phyloP scores from a whole-genome alignment of 2,329 filamentous ascomycete species.

The Clarireedia homoeocarpa region DNA sequence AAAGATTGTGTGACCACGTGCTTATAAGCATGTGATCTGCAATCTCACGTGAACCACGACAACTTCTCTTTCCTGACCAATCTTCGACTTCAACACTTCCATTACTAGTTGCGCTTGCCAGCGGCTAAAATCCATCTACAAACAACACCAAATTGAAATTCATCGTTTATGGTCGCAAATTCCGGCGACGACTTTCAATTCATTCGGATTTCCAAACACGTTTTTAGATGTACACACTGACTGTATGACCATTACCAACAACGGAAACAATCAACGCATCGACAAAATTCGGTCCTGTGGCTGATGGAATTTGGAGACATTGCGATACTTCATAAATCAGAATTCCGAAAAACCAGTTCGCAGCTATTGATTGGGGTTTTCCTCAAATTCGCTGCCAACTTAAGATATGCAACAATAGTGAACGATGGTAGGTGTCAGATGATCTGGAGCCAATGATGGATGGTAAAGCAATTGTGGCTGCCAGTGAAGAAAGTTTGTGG shows the following conservation, averaged over 20 bases:
- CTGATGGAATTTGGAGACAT: not conserved
- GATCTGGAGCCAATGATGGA: not conserved
- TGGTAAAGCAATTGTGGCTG: not conserved
- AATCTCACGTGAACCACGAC: too few species aligned
- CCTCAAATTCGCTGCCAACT: not conserved
- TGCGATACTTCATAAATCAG: not conserved
- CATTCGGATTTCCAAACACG: too few species aligned
- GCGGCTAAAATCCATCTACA: too few species aligned
- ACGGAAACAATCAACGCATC: not conserved
- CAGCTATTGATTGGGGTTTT: not conserved
- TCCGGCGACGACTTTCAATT: too few species aligned
- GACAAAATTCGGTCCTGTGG: not conserved
- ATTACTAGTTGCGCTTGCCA: too few species aligned
- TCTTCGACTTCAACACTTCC: too few species aligned
- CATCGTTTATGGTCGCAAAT: not conserved
- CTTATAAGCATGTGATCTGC: too few species aligned
- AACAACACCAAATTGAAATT: not conserved
- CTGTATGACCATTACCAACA: not conserved
- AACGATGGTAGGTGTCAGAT: not conserved
- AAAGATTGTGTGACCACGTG: too few species aligned
- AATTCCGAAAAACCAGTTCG: not conserved
- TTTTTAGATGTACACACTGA: not conserved
- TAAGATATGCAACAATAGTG: constrained; percentile 20
- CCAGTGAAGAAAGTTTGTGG: not conserved
- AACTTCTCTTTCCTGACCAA: too few species aligned